Evolutionary conservation across 129 eudicot genomes (phyloP).

Genomic region (Cynara cardunculus): DNA sequence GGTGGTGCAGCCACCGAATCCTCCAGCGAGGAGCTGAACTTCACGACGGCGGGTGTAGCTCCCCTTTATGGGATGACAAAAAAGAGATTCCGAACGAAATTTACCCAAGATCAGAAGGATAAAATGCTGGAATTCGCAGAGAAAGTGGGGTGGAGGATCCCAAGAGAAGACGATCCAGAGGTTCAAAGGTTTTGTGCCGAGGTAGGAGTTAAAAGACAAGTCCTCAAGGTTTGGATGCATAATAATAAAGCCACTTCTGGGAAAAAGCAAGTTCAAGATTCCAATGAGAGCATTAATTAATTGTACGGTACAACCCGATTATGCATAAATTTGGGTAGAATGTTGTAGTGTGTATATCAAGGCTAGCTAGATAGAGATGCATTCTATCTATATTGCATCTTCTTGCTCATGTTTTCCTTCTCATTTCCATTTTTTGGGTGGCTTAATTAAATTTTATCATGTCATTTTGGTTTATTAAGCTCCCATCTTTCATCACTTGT

Average conservation of each 20-base stretch:
- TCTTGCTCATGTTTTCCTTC: slow-evolving; percentile 5
- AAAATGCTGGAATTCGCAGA: slow-evolving; percentile 88
- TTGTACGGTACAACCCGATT: slow-evolving; percentile 28
- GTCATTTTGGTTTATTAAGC: slow-evolving; percentile 13
- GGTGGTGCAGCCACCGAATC: slow-evolving; percentile 55
- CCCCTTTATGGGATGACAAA: slow-evolving; percentile 49
- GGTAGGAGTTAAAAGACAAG: slow-evolving; percentile 81
- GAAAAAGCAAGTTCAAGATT: slow-evolving; percentile 53
- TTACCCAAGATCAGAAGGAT: slow-evolving; percentile 80
- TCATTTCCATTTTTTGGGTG: slow-evolving; percentile 5
- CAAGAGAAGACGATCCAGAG: slow-evolving; percentile 78
- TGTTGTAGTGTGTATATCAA: slow-evolving; percentile 32
- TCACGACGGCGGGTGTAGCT: slow-evolving; percentile 23
- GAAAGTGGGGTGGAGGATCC: slow-evolving; percentile 87
- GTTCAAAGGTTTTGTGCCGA: slow-evolving; percentile 83
- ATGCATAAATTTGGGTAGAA: slow-evolving; percentile 32
- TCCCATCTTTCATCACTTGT: neutral
- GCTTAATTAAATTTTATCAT: slow-evolving; percentile 22
- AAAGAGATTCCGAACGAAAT: slow-evolving; percentile 68
- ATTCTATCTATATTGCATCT: slow-evolving; percentile 19
- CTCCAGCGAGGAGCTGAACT: slow-evolving; percentile 71
- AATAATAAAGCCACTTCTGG: slow-evolving; percentile 71
- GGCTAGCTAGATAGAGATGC: slow-evolving; percentile 16
- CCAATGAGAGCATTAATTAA: slow-evolving; percentile 34
- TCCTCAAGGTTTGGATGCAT: slow-evolving; percentile 95